These are phyloP conservation scores for Takakia lepidozioides DNA, from an alignment of 225 moss, liverwort and hornwort genomes.

Conservation along the genomic window DNA sequence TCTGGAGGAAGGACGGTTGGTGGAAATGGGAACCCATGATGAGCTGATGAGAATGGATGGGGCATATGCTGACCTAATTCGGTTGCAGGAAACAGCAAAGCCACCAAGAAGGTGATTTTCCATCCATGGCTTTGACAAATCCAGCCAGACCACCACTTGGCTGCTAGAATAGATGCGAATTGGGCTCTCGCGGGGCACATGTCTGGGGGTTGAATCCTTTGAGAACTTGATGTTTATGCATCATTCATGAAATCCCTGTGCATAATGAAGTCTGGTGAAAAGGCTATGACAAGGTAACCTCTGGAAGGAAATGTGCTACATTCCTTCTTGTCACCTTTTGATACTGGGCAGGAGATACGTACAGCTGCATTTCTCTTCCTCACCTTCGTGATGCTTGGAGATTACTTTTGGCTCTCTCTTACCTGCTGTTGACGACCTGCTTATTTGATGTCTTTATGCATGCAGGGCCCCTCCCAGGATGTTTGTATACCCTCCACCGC, in stretches of 20 bases:
- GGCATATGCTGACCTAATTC: slow-evolving; percentile 55
- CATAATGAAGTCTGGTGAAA: too few species aligned
- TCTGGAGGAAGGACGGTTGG: slow-evolving; percentile 92
- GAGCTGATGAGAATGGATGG: slow-evolving; percentile 69
- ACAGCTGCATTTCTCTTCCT: neutral
- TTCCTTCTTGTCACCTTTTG: neutral
- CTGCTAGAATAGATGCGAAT: too few species aligned
- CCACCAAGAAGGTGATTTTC: slow-evolving; percentile 46
- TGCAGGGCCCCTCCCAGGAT: slow-evolving; percentile 48
- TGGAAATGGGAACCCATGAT: slow-evolving; percentile 98
- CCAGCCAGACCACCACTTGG: too few species aligned
- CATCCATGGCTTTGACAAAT: neutral
- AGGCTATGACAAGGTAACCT: too few species aligned
- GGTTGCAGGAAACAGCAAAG: slow-evolving; percentile 62
- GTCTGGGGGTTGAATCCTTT: neutral
- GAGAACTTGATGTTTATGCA: neutral
- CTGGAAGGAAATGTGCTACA: too few species aligned
- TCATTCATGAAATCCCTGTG: neutral
- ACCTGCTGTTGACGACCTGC: neutral
- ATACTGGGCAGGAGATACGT: neutral
- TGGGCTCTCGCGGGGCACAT: too few species aligned
- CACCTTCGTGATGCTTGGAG: neutral
- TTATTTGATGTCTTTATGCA: slow-evolving; percentile 7
- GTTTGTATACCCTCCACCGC: slow-evolving; percentile 42
- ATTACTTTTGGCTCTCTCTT: neutral